These are phyloP conservation scores for Alternaria triticina DNA, from an alignment of 2,329 filamentous ascomycete genomes.

Conservation along the genomic window DNA sequence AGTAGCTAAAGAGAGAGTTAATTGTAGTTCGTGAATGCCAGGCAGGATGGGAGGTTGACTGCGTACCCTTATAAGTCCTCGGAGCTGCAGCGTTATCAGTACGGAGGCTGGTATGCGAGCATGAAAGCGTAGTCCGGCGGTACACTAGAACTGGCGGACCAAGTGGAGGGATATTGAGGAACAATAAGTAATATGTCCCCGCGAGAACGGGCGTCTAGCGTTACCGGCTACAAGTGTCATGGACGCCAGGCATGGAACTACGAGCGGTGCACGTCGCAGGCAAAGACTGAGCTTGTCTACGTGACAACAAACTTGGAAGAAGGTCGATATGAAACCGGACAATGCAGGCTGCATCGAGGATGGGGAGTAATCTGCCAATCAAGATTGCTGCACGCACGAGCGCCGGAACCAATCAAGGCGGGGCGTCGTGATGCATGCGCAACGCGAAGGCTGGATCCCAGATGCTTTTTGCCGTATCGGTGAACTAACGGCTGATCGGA, in stretches of 20 bases:
- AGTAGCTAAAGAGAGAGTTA: constrained; percentile 11
- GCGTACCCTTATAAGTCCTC: constrained; percentile 21
- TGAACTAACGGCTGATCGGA: constrained; percentile 34
- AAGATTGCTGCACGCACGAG: constrained; percentile 15
- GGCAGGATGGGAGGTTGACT: constrained; percentile 8
- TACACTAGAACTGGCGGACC: constrained; percentile 15
- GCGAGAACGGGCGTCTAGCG: constrained; percentile 23
- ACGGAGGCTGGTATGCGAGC: constrained; percentile 27
- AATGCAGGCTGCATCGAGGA: constrained; percentile 23
- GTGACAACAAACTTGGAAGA: constrained; percentile 47
- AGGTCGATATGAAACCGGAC: constrained; percentile 40
- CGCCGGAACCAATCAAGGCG: constrained; percentile 30
- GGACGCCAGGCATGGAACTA: constrained; percentile 21
- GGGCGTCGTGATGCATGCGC: constrained; percentile 26
- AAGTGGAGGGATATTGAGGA: constrained; percentile 16
- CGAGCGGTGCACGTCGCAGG: constrained; percentile 28
- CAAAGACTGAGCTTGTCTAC: constrained; percentile 21
- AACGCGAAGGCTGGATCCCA: constrained; percentile 29
- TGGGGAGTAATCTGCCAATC: constrained; percentile 35
- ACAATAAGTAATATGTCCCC: constrained; percentile 17
- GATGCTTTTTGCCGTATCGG: constrained; percentile 32
- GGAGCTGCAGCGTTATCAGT: constrained; percentile 9
- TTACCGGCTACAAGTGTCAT: constrained; percentile 19
- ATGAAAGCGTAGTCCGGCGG: constrained; percentile 15
- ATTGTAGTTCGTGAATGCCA: constrained; percentile 16